Base-by-base conservation (phyloP, 306 rosid genomes). In the Vigna reflexopilosa region DNA sequence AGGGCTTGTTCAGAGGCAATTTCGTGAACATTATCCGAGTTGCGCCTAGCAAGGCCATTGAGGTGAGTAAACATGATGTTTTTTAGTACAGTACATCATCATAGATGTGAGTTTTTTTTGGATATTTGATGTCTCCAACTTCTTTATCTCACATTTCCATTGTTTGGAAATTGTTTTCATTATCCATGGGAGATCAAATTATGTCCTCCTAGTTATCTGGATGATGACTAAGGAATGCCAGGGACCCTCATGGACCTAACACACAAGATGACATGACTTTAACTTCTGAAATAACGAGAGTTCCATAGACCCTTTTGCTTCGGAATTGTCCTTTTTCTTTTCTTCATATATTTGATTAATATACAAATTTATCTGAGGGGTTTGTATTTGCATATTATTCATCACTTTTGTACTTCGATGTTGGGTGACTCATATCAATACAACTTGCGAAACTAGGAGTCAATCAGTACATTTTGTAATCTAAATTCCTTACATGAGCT, bases 1-100 rank as follows among this genome's bases (percentile, higher is more conserved):
- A 59, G 73, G 93, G 93, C 57, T 83, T 83, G 77, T 88, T 85
- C 57, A 88, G 86, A 44, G 93, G 91, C 0, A 90, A 87, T 40
- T 77, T 88, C 57, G 87, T 86, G 9, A 90, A 88, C 73, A 87
- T 88, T 45, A 80, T 90, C 65, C 82, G 92, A 16, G 92, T 88
- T 63, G 83, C 91, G 0, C 91, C 95, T 8, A 87, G 81, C 89
- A 88, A 90, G 83, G 95, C 91, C 20, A 85, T 90, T 55, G 90
- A 90, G 88, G 91, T 90, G 24, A 65, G 83, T 32, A 61, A 1
- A 14, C 82, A 13, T 19, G 6, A 78, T 55, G 24, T 1, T 83
- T 83, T 12, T 44, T 7, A 58, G 30, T 77, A n/a, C 9, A 59
- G 3, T 5, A 57, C 49, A 45, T 22, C 16, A 30, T 78, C 14